Percentiles rank a stretch among this genome's conserved stretches.
phyloP scores from a whole-genome alignment of 768 basidiomycete genomes.

The Lyophyllum semitale region DNA sequence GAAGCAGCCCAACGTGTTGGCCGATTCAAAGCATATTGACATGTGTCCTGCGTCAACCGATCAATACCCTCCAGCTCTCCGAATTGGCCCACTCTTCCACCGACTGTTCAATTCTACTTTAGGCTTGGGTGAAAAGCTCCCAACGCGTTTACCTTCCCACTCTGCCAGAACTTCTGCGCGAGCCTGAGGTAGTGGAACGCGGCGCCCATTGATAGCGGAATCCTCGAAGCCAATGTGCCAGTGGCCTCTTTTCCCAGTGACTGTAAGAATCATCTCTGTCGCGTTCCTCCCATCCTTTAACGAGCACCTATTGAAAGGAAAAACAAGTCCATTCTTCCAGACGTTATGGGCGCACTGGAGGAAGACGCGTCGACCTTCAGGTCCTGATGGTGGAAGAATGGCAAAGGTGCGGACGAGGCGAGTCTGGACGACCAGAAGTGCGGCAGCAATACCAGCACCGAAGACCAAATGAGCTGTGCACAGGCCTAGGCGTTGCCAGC shows the following conservation, averaged over 20 bases:
- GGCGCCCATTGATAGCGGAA: slow-evolving; percentile 26
- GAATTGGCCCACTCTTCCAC: slow-evolving; percentile 30
- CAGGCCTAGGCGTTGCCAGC: slow-evolving; percentile 33
- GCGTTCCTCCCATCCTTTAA: slow-evolving; percentile 31
- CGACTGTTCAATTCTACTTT: slow-evolving; percentile 16
- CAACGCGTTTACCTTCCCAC: slow-evolving; percentile 24
- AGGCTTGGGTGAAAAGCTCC: slow-evolving; percentile 8
- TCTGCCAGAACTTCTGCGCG: slow-evolving; percentile 26
- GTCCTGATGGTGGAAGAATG: slow-evolving; percentile 21
- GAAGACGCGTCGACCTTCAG: slow-evolving; percentile 26
- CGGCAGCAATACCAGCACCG: slow-evolving; percentile 30
- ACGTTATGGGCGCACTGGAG: slow-evolving; percentile 33
- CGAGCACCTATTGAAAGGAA: slow-evolving; percentile 27
- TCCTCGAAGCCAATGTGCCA: slow-evolving; percentile 34
- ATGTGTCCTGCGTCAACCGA: neutral
- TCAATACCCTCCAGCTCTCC: slow-evolving; percentile 8
- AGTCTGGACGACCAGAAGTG: slow-evolving; percentile 28
- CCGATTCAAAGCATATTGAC: neutral
- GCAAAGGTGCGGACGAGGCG: slow-evolving; percentile 34
- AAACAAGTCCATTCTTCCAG: slow-evolving; percentile 24
- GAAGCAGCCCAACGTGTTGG: neutral
- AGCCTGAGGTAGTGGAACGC: slow-evolving; percentile 18
- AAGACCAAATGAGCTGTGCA: slow-evolving; percentile 29
- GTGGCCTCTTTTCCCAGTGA: slow-evolving; percentile 30
- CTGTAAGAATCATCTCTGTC: slow-evolving; percentile 32